Evolutionary conservation across 2,329 filamentous ascomycete species (phyloP).

Genomic region (Aspergillus fumigatiaffinis): DNA sequence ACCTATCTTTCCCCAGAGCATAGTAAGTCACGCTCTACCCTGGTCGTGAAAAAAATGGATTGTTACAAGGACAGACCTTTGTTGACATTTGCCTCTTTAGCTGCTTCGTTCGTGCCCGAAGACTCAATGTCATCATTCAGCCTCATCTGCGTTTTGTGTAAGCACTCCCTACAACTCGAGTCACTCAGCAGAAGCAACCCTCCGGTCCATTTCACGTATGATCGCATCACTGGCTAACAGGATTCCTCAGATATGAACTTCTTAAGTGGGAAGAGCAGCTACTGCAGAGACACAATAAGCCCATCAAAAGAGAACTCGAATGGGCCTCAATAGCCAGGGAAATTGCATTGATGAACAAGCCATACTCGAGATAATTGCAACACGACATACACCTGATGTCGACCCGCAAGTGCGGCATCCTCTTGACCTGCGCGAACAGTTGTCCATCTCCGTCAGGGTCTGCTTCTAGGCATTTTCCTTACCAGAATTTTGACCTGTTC

Average conservation of each 20-base stretch:
- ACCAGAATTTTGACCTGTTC: neutral
- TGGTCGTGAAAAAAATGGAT: neutral
- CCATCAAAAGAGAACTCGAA: constrained; percentile 73
- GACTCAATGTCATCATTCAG: constrained; percentile 97
- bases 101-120: constrained; percentile 87
- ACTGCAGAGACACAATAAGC: constrained; percentile 50
- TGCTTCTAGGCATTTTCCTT: neutral
- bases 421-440: neutral
- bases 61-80: neutral
- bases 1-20: constrained; percentile 80
- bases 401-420: neutral
- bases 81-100: constrained; percentile 25
- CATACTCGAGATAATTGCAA: constrained; percentile 66
- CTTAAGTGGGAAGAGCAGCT: constrained; percentile 91
- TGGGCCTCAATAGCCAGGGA: constrained; percentile 86
- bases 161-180: constrained; percentile 10
- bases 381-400: neutral
- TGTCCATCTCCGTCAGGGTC: neutral
- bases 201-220: neutral
- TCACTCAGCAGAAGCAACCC: neutral
- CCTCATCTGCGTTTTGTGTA: constrained; percentile 88
- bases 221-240: constrained; percentile 12
- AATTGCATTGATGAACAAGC: constrained; percentile 92
- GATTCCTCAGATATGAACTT: constrained; percentile 62
- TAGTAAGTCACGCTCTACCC: constrained; percentile 55